Percentiles rank a stretch among this genome's conserved stretches.
These are phyloP conservation scores for Carex sylvatica DNA, from an alignment of 202 grass and related monocot genomes.

Conservation along the genomic window DNA sequence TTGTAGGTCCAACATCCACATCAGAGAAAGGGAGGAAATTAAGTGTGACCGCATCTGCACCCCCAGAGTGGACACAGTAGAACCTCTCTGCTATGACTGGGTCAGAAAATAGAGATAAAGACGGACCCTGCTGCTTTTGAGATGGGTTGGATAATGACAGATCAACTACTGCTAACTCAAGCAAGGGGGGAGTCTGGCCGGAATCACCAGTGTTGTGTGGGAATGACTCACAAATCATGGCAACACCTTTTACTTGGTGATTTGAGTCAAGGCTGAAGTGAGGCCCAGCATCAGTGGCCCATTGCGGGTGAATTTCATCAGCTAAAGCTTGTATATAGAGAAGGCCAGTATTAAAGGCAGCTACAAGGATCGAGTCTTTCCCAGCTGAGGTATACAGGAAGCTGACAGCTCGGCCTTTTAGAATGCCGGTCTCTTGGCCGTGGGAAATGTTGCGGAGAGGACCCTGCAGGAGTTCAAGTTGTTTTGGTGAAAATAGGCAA, in stretches of 20 bases:
- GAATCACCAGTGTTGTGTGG: conserved; percentile 39
- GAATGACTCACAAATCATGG: conserved; percentile 83
- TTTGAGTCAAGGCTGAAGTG: conserved; percentile 49
- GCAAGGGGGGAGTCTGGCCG: conserved; percentile 62
- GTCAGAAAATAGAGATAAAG: conserved; percentile 73
- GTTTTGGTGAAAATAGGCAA: conserved; percentile 12
- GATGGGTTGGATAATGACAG: conserved; percentile 41
- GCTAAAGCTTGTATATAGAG: conserved; percentile 89
- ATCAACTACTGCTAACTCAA: conserved; percentile 81
- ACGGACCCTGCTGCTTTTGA: conserved; percentile 20
- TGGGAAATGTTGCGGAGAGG: conserved; percentile 77
- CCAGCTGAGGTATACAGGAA: conserved; percentile 78
- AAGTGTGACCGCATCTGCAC: conserved; percentile 68
- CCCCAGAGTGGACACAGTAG: conserved; percentile 93
- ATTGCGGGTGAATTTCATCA: conserved; percentile 91
- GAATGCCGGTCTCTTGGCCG: conserved; percentile 36
- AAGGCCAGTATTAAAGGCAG: conserved; percentile 71
- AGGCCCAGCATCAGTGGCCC: conserved; percentile 55
- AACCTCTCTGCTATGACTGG: conserved; percentile 78
- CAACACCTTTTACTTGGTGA: conserved; percentile 66
- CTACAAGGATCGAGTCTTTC: conserved; percentile 93
- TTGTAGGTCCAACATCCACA: conserved; percentile 47
- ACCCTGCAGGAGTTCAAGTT: conserved; percentile 54
- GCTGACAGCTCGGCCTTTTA: conserved; percentile 58
- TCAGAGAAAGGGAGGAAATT: conserved; percentile 85